These are phyloP conservation scores for Phytopythium sindhum DNA, from an alignment of 352 stramenopile genomes.

Conservation along the genomic window DNA sequence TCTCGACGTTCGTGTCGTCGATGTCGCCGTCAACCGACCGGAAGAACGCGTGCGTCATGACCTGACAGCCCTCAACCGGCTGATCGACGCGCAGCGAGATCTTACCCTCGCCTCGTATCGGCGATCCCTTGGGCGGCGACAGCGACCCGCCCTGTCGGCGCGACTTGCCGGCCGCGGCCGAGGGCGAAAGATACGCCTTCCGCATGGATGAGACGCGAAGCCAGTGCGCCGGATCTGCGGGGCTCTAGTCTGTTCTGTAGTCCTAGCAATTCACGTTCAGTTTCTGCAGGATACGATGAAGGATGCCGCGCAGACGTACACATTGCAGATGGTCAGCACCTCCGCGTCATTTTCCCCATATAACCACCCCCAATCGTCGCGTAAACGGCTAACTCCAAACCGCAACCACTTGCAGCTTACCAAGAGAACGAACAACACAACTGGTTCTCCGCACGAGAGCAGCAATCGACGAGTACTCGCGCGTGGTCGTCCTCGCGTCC, in stretches of 20 bases:
- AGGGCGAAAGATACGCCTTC: slow-evolving; percentile 25
- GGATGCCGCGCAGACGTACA: not conserved
- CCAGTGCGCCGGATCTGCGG: not conserved
- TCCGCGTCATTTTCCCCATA: not conserved
- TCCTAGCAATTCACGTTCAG: too few relatives aligned
- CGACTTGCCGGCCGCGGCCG: slow-evolving; percentile 11
- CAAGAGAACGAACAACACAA: not conserved
- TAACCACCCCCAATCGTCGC: not conserved
- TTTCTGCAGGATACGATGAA: too few relatives aligned
- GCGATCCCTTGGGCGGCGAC: slow-evolving; percentile 53
- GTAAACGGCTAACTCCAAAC: not conserved
- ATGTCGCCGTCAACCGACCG: slow-evolving; percentile 65
- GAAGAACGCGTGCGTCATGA: slow-evolving; percentile 81
- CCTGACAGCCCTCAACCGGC: slow-evolving; percentile 59
- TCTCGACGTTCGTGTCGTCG: slow-evolving; percentile 64
- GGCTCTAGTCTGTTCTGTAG: not conserved
- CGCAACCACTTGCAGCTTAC: too few relatives aligned
- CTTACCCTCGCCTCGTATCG: slow-evolving; percentile 57
- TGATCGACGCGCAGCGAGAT: slow-evolving; percentile 77
- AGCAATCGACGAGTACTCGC: not conserved
- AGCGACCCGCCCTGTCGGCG: slow-evolving; percentile 15
- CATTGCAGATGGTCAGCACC: not conserved
- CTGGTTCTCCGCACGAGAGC: not conserved
- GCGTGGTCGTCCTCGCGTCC: not conserved
- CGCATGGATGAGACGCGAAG: slow-evolving; percentile 17